Conservation (phyloP, 1,139 yeast species). For the Debaryomyces sp. region DNA sequence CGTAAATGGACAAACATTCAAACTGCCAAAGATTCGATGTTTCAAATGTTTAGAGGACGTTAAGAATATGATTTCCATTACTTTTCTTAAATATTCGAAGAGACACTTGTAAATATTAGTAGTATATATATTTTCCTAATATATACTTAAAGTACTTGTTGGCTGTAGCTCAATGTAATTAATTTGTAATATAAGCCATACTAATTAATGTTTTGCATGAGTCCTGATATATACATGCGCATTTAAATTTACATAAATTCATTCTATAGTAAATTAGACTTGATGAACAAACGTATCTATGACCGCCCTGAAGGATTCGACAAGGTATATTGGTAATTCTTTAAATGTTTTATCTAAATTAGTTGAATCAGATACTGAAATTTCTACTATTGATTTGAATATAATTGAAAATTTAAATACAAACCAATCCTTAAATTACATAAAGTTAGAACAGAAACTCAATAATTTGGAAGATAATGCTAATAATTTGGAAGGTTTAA, state of each 20-base stretch:
- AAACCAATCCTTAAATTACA: conserved; percentile 57
- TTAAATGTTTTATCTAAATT: conserved; percentile 31
- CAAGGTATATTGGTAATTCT: conserved; percentile 32
- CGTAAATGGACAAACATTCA: conserved; percentile 56
- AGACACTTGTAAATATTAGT: conserved; percentile 1
- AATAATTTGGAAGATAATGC: conserved; percentile 40
- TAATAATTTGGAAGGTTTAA: conserved; percentile 26
- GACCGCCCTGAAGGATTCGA: conserved; percentile 36
- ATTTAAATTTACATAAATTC: not conserved
- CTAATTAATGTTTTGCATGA: not conserved
- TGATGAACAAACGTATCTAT: conserved; percentile 10
- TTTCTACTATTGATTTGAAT: conserved; percentile 53
- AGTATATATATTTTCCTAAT: not conserved
- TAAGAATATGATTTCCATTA: conserved; percentile 18
- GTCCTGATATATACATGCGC: not conserved
- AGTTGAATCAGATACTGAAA: conserved; percentile 58
- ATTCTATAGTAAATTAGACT: not conserved
- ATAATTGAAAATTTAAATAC: conserved; percentile 59
- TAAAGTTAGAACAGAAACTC: conserved; percentile 54
- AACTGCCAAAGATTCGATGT: conserved; percentile 52
- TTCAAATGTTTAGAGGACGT: conserved; percentile 59
- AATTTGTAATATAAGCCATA: not conserved
- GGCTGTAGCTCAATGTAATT: not conserved
- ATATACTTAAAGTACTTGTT: not conserved
- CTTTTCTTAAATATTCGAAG: not conserved